phyloP scores from a whole-genome alignment of 2,329 filamentous ascomycete genomes.

The Chaetomiaceae sp. region DNA sequence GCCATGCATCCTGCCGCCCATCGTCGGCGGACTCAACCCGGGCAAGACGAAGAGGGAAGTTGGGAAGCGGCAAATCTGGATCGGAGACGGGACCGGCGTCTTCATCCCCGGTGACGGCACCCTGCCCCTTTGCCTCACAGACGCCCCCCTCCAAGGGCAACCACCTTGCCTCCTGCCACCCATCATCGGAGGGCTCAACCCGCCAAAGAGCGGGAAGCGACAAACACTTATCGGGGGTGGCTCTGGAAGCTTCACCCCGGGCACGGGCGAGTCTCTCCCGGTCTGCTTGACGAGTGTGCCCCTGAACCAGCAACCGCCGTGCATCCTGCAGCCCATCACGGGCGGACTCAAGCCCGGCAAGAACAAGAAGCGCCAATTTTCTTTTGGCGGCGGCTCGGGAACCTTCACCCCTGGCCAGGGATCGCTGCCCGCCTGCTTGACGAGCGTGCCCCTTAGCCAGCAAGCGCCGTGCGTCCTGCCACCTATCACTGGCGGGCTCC shows the following conservation, averaged over 20 bases:
- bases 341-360: conserved; percentile 12
- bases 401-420: conserved; percentile 15
- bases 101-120: conserved; percentile 17
- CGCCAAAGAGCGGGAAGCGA: conserved; percentile 6
- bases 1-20: conserved; percentile 19
- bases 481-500: conserved; percentile 21
- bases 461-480: conserved; percentile 21
- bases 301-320: conserved; percentile 16
- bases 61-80: conserved; percentile 14
- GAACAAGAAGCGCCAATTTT: conserved; percentile 14
- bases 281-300: conserved; percentile 11
- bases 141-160: conserved; percentile 17
- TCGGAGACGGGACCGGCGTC: conserved; percentile 7
- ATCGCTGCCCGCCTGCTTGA: conserved; percentile 13
- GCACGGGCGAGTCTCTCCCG: conserved; percentile 3
- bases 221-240: conserved; percentile 17
- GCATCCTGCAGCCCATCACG: conserved; percentile 14
- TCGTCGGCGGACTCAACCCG: conserved; percentile 12
- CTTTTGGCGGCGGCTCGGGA: conserved; percentile 8
- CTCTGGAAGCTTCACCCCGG: conserved; percentile 12
- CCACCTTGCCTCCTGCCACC: conserved; percentile 21
- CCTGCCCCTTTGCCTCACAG: conserved; percentile 13
- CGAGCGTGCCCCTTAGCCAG: conserved; percentile 14
- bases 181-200: conserved; percentile 8
- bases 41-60: conserved; percentile 7